A percentile compares a stretch with the other conserved stretches of the same genome.
phyloP scores from a whole-genome alignment of 2,329 filamentous ascomycete genomes.

The Colletotrichum magnum region DNA sequence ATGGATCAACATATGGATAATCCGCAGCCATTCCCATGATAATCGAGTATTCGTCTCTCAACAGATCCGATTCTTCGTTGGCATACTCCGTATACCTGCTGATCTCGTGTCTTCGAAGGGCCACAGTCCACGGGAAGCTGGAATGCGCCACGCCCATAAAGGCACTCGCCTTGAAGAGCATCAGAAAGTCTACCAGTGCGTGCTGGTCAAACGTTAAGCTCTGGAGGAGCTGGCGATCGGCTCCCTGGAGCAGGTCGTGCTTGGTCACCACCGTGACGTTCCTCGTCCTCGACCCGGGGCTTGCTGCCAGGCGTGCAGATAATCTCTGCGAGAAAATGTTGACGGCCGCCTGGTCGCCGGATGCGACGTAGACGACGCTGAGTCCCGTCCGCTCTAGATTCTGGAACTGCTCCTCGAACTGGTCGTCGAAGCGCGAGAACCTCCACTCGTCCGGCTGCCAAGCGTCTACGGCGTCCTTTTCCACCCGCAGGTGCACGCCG shows the following conservation, averaged over 20 bases:
- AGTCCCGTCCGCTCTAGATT: conserved; percentile 46
- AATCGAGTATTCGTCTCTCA: conserved; percentile 49
- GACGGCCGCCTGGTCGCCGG: conserved; percentile 47
- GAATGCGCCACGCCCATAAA: conserved; percentile 53
- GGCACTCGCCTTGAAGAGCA: conserved; percentile 50
- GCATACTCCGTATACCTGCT: conserved; percentile 46
- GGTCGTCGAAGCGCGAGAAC: conserved; percentile 49
- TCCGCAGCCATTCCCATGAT: conserved; percentile 50
- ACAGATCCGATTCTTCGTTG: conserved; percentile 49
- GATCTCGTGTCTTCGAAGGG: conserved; percentile 50
- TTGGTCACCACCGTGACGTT: conserved; percentile 51
- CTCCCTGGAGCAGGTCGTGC: conserved; percentile 45
- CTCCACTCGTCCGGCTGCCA: conserved; percentile 49
- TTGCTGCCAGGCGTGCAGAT: neutral
- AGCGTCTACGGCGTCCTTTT: conserved; percentile 49
- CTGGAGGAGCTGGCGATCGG: conserved; percentile 42
- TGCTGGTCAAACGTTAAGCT: conserved; percentile 51
- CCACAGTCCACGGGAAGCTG: conserved; percentile 52
- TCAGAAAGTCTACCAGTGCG: conserved; percentile 50
- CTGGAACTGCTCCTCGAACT: conserved; percentile 48
- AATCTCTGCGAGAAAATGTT: conserved; percentile 45
- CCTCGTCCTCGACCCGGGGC: neutral
- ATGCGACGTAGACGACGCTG: conserved; percentile 48
- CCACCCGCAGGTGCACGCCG: conserved; percentile 50
- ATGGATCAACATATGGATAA: conserved; percentile 49